A percentile compares a stretch with the other conserved stretches of the same genome.
Evolutionary conservation across 2,329 filamentous ascomycete genomes (phyloP).

Genomic region (Aspergillus fumigatus): DNA sequence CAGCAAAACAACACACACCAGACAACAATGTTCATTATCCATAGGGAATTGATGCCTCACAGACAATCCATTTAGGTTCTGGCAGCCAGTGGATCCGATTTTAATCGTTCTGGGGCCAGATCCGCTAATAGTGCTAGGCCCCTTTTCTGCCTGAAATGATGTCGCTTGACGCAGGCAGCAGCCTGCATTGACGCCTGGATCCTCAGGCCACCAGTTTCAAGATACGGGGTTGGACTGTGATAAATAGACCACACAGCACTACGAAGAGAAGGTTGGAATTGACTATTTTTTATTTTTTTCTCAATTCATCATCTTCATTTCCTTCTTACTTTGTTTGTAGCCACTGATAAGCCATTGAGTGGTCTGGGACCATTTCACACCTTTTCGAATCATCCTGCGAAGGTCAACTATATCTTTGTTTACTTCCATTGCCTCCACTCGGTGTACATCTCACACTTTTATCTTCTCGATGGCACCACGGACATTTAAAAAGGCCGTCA

Average conservation of each 20-base stretch:
- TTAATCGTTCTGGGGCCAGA: background rate
- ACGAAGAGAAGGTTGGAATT: background rate
- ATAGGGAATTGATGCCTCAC: background rate
- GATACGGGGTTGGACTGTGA: background rate
- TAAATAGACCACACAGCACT: background rate
- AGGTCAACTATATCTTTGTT: background rate
- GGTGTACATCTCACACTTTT: background rate
- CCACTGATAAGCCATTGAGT: background rate
- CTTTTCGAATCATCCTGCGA: background rate
- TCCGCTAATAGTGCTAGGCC: background rate
- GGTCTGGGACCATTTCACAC: background rate
- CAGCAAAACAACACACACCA: background rate
- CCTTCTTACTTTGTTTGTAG: background rate
- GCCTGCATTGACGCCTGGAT: background rate
- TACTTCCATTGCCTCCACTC: background rate
- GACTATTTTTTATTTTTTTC: background rate
- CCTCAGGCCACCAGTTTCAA: background rate
- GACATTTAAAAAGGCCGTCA: slow-evolving; percentile 27
- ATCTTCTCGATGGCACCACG: background rate
- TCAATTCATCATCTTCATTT: background rate
- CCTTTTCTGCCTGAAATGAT: background rate
- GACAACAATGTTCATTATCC: background rate
- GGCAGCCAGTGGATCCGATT: background rate
- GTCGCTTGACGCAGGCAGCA: background rate
- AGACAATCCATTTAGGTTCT: background rate